These are phyloP conservation scores for Graphium sp. DNA, from an alignment of 2,329 filamentous ascomycete species.

Conservation along the genomic window DNA sequence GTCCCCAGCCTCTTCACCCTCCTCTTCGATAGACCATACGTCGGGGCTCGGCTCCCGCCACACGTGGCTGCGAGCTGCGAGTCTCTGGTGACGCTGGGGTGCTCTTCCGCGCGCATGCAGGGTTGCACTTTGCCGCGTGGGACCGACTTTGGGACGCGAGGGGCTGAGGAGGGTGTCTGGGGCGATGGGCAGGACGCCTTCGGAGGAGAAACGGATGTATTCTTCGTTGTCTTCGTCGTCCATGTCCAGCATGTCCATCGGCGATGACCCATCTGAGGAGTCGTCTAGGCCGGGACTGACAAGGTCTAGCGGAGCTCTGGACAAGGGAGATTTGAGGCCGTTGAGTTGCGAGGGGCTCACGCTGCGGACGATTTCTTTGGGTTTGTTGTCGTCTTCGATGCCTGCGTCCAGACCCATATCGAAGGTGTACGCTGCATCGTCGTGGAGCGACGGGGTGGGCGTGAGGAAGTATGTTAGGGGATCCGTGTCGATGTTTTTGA, in stretches of 20 bases:
- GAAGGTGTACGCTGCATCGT: constrained; percentile 19
- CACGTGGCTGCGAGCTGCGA: constrained; percentile 16
- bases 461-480: constrained; percentile 40
- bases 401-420: constrained; percentile 39
- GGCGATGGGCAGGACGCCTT: constrained; percentile 12
- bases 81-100: not conserved
- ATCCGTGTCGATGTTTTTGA: constrained; percentile 27
- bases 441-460: constrained; percentile 15
- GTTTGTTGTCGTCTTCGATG: constrained; percentile 31
- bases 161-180: constrained; percentile 13
- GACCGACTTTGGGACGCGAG: constrained; percentile 13
- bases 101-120: no score
- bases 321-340: no score
- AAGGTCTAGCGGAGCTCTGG: constrained; percentile 25
- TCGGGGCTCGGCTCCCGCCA: constrained; percentile 43
- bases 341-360: constrained; percentile 34
- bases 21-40: constrained; percentile 43
- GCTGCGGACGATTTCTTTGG: constrained; percentile 29
- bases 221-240: constrained; percentile 29
- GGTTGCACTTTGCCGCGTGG: constrained; percentile 19
- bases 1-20: constrained; percentile 27
- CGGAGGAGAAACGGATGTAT: constrained; percentile 16
- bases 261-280: constrained; percentile 15
- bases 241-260: constrained; percentile 21
- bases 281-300: constrained; percentile 21